Conservation (phyloP, 768 basidiomycete species). For the Filobasidium wieringae region DNA sequence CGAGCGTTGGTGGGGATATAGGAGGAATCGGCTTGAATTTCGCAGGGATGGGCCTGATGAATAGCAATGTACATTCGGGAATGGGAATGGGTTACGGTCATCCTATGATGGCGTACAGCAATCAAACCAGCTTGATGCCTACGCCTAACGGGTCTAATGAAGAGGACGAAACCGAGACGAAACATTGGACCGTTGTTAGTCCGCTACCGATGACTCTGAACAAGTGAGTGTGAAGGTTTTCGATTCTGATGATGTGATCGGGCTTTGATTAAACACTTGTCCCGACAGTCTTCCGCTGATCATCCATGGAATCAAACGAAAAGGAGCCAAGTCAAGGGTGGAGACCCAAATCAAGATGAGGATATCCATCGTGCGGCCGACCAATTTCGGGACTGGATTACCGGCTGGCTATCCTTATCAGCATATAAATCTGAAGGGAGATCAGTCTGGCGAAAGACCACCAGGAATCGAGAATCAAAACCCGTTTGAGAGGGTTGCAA, state of each 20-base stretch:
- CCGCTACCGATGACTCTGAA: neutral
- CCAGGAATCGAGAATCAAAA: neutral
- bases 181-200: neutral
- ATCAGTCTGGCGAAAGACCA: neutral
- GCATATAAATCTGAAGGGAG: neutral
- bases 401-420: neutral
- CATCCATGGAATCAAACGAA: constrained; percentile 13
- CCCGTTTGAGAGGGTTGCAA: neutral
- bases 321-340: constrained; percentile 12
- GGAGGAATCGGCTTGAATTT: neutral
- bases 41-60: neutral
- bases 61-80: neutral
- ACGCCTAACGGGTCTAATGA: neutral
- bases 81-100: neutral
- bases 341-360: constrained; percentile 19
- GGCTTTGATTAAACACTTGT: too few species aligned
- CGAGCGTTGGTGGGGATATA: too few species aligned
- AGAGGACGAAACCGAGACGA: neutral
- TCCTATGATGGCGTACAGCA: neutral
- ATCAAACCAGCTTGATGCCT: neutral
- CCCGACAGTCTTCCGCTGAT: neutral
- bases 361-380: constrained; percentile 5
- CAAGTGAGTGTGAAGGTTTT: too few species aligned
- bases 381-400: neutral
- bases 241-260: too few species aligned